Base-by-base conservation (phyloP, 1,284 basidiomycete species). In the Bjerkandera adusta region DNA sequence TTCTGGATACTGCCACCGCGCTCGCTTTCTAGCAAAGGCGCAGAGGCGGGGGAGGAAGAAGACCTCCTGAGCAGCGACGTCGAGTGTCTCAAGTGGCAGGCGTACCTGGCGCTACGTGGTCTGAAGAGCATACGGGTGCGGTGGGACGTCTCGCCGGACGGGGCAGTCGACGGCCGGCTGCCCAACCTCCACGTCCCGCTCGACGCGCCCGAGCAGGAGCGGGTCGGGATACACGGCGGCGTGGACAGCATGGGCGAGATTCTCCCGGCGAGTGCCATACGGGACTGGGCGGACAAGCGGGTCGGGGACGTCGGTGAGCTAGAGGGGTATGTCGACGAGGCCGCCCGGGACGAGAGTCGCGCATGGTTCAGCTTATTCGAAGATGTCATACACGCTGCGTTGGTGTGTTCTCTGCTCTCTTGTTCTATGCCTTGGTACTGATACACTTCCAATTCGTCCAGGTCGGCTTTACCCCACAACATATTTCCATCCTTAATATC, bases 1-100 rank as follows among this genome's bases (percentile, higher is more conserved):
- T 72, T 89, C 39, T 88, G 85, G 82, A 78, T 88, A 24, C 68
- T 71, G 15, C 74, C 77, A 8, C 81, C 83, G 3, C 61, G 57
- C 39, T 36, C 49, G 3, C 15, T 47, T 32, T 37, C 50, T n/a
- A n/a, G n/a, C n/a, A n/a, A n/a, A 45, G 26, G 49, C 56, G 13
- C 8, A 18, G 10, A 8, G 8, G 35, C 11, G 35, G 8, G 10
- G n/a, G n/a, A n/a, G n/a, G n/a, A n/a, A n/a, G n/a, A n/a, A 4
- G 63, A 66, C 34, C 63, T 76, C 2, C 73, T 90, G 52, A 88
- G 85, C 62, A 65, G 72, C 44, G 88, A 91, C 65, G 82, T 89
- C 52, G 86, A 89, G 57, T 89, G 87, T 63, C 74, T 91, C 57
- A 89, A 88, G 66, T 90, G 87, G 87, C 88, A 90, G 63, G 84